Evolutionary conservation across 2,329 filamentous ascomycete species (phyloP).

Genomic region (Diaporthe batatas): DNA sequence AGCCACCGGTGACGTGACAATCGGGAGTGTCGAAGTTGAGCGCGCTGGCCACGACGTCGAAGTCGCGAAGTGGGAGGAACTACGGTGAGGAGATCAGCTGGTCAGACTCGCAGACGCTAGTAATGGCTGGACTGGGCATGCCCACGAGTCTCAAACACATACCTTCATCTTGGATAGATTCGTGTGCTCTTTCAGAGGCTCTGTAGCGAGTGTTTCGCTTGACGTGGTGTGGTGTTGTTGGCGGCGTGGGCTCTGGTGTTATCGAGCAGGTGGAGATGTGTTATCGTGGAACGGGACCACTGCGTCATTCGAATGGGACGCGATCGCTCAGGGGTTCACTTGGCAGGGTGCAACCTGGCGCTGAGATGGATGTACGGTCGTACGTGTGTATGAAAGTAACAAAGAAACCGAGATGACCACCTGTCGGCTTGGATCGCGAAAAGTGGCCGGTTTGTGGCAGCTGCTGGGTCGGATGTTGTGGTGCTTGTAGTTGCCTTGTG

Average conservation of each 20-base stretch:
- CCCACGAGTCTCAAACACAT: conserved; percentile 36
- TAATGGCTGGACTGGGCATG: no score
- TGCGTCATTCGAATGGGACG: conserved; percentile 40
- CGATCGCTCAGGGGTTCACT: conserved; percentile 23
- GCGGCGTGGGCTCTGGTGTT: conserved; percentile 35
- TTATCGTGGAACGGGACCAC: conserved; percentile 40
- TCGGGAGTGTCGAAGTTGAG: conserved; percentile 97
- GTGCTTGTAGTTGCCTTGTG: conserved; percentile 25
- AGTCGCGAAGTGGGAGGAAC: conserved; percentile 92
- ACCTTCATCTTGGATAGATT: conserved; percentile 54
- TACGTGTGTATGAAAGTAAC: neutral
- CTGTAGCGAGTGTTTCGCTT: neutral
- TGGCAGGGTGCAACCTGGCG: neutral
- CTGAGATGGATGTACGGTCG: neutral
- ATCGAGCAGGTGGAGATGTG: conserved; percentile 39
- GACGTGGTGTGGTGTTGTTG: conserved; percentile 15
- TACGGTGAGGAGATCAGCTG: conserved; percentile 53
- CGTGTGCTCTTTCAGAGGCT: neutral
- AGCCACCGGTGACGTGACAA: conserved; percentile 91
- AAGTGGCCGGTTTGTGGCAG: neutral
- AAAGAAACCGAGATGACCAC: neutral
- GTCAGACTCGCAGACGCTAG: neutral
- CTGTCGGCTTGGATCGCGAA: neutral
- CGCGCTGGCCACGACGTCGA: conserved; percentile 91
- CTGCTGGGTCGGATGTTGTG: conserved; percentile 1